phyloP scores from a whole-genome alignment of 73 alveolate genomes.

The Breviolum minutum region DNA sequence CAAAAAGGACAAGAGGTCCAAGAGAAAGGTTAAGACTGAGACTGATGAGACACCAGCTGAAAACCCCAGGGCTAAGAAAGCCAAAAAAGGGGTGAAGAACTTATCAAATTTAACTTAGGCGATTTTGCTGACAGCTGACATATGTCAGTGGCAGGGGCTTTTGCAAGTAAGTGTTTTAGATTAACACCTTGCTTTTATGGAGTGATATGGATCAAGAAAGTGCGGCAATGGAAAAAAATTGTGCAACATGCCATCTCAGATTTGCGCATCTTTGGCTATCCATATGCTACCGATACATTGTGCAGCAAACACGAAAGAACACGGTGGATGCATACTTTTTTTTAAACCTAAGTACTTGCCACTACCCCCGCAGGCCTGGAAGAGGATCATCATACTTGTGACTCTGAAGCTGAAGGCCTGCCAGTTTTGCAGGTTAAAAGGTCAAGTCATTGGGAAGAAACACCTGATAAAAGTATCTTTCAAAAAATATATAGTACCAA shows the following conservation, averaged over 20 bases:
- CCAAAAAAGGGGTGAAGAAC: background rate
- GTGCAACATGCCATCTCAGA: no score
- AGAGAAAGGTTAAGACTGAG: no score
- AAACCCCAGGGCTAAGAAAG: background rate
- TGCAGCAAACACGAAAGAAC: no score
- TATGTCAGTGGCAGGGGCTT: background rate
- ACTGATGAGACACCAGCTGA: background rate
- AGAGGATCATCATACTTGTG: background rate
- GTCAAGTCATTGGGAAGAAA: background rate
- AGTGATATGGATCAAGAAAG: no score
- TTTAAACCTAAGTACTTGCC: background rate
- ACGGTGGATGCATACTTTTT: no score
- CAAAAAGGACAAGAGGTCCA: background rate
- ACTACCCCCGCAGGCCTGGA: conserved; percentile 49
- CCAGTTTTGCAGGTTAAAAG: background rate
- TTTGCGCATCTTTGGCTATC: no score
- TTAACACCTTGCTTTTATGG: no score
- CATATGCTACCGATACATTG: no score
- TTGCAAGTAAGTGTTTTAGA: no score
- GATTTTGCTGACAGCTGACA: background rate
- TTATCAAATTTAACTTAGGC: background rate
- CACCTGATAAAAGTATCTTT: no score
- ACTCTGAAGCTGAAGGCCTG: background rate
- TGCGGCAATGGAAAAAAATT: no score
- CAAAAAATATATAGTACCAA: no score